Evolutionary conservation across 2,329 filamentous ascomycete genomes (phyloP).

Genomic region (Magnaporthales sp.): DNA sequence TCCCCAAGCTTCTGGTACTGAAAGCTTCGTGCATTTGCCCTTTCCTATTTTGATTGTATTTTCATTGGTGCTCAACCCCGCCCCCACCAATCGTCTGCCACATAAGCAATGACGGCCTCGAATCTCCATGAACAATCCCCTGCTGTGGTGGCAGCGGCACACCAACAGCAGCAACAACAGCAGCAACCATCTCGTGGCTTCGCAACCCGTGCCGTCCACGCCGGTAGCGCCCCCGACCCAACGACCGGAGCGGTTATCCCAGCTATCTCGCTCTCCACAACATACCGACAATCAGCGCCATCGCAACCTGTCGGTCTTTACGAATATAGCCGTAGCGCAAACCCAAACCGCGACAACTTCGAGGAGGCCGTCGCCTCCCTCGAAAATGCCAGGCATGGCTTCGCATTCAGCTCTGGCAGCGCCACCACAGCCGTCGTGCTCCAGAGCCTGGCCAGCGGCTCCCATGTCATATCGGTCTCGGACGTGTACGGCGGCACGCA

Average conservation of each 20-base stretch:
- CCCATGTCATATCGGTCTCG: slow-evolving; percentile 91
- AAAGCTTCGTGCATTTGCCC: not conserved
- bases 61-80: not conserved
- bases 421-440: slow-evolving; percentile 90
- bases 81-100: not conserved
- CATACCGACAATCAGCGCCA: slow-evolving; percentile 84
- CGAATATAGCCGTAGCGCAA: slow-evolving; percentile 89
- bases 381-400: slow-evolving; percentile 84
- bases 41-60: not conserved
- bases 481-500: slow-evolving; percentile 98
- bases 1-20: not conserved
- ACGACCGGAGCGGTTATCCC: slow-evolving; percentile 92
- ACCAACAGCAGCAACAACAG: not conserved
- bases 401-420: slow-evolving; percentile 90
- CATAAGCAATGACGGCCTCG: not conserved
- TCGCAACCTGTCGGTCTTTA: slow-evolving; percentile 81
- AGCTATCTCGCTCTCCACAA: slow-evolving; percentile 91
- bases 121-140: not conserved
- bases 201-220: slow-evolving; percentile 90
- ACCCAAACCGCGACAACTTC: slow-evolving; percentile 94
- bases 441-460: slow-evolving; percentile 82
- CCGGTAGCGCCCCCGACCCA: slow-evolving; percentile 83
- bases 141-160: not conserved
- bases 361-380: slow-evolving; percentile 85
- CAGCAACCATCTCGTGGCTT: slow-evolving; percentile 52